Evolutionary conservation across 768 basidiomycete species (phyloP), one percentile per base, ranked within the genome.

Genomic region (Chalciporus sphaerocephalus): DNA sequence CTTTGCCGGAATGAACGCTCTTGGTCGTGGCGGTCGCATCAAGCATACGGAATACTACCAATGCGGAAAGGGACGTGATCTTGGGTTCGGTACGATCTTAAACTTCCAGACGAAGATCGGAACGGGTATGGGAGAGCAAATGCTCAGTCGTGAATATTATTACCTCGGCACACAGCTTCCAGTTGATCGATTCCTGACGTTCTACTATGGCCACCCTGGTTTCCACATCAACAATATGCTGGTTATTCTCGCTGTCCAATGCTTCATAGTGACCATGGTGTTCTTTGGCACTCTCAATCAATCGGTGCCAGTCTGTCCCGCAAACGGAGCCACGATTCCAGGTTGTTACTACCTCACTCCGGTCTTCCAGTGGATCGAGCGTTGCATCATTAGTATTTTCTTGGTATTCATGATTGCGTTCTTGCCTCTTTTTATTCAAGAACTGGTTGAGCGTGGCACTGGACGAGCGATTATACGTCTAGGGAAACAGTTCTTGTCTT

Each of bases 141-240:
- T 98, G 91, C 79, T 99, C 59, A 96, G 92, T 70, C 83, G 96
- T 52, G 96, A 98, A 69, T 98, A 99, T 66, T 99, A 99, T 69
- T 98, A 98, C 60, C 70, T 99, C 52, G 96, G 96, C 22, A 99
- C 96, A 18, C 96, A 98, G 63, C 79, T 99, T 42, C 94, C 96
- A 28, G 85, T 98, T 63, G 96, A 99, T 65, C 84, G 96, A 36
- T 99, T 99, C 83, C 73, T 99, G 68, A 99, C 96, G 40, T 99
- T 98, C 78, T 98, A 99, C 74, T 99, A 99, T 57, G 94, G 92
- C 38, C 96, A 98, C 66, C 96, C 96, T 36, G 96, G 92, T 42
- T 99, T 99, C 85, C 96, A 98, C 63, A 95, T 99, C 73, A 97
- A 99, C 78, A 99, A 98, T 67, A 98, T 98, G 81, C 74, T 98